Base-by-base conservation (phyloP, 352 stramenopile genomes). In the Thraustochytrium aureum region DNA sequence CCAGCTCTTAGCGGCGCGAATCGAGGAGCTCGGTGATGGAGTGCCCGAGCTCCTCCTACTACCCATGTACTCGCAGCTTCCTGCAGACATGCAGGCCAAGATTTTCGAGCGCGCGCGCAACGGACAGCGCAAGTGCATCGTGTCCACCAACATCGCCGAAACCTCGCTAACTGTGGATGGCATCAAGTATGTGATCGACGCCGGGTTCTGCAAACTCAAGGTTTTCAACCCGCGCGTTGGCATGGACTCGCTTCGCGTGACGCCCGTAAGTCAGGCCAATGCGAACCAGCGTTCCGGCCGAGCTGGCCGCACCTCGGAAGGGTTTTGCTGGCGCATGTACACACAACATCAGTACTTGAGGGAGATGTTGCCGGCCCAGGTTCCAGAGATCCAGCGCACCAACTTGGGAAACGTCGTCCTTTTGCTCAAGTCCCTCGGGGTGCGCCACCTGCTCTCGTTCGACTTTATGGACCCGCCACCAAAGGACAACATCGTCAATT, bases 211-310 rank as follows among this genome's bases (percentile, higher is more conserved):
- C 87, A 99, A 99, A 83, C 91, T 99, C 17, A 99, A 99, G 84
- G 96, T 99, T 20, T 99, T 99, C 88, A 99, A 99, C 88, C 93
- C 96, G 0, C 96, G 96, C 84, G 99, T 99, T 85, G 96, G 96
- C 69, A 99, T 99, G 96, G 95, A 99, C 86, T 91, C 95, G 3
- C 86, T 99, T 26, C 92, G 98, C 66, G 79, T 97, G 17, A 96
- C 86, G 22, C 96, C 95, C 2, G 94, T 99, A 60, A 97, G 91
- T 41, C 92, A 98, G 87, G 95, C 97, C 69, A 99, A 99, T 83
- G 95, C 96, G 1, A 99, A 98, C 75, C 96, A 99, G 86, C 92
- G 96, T 12, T 90, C 89, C 7, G 96, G 96, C 76, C 91, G 96
- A 56, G 95, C 95, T 5, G 95, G 94, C 3, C 88, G 95, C 56